A percentile compares a stretch with the other conserved stretches of the same genome.
Evolutionary conservation across 1,139 yeast genomes (phyloP).

Genomic region (Suhomyces atakaporum): DNA sequence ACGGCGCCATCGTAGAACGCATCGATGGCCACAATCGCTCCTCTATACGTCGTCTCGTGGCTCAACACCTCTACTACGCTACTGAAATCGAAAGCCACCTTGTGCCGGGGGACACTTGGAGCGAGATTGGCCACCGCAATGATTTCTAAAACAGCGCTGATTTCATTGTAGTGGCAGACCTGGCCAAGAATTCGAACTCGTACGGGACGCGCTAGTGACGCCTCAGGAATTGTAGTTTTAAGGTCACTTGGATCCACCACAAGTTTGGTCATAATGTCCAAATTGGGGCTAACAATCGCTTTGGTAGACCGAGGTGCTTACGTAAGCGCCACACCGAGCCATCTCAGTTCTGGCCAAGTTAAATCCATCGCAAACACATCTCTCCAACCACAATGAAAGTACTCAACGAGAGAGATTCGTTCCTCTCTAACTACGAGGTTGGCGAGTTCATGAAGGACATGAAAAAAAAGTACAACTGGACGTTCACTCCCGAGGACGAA

Average conservation of each 20-base stretch:
- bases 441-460: constrained; percentile 56
- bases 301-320: constrained; percentile 24
- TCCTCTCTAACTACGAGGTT: constrained; percentile 76
- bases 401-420: constrained; percentile 54
- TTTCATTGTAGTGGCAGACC: constrained; percentile 21
- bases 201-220: constrained; percentile 22
- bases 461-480: constrained; percentile 50
- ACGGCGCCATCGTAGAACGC: constrained; percentile 22
- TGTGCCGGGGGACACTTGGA: no score
- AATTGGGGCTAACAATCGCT: no score
- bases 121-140: constrained; percentile 1
- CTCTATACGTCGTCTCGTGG: constrained; percentile 8
- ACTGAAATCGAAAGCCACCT: constrained; percentile 1
- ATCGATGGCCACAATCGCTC: constrained; percentile 17
- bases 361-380: constrained; percentile 16
- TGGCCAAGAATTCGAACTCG: constrained; percentile 36
- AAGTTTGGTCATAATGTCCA: constrained; percentile 20
- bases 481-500: constrained; percentile 42
- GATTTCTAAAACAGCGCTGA: constrained; percentile 1
- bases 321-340: no score
- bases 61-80: constrained; percentile 1
- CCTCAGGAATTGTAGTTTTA: constrained; percentile 20
- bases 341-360: no score
- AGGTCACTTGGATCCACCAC: constrained; percentile 31
- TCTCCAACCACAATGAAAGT: constrained; percentile 35